Evolutionary conservation across 768 basidiomycete genomes (phyloP), one percentile per base, ranked within the genome.

Genomic region (Leccinum uliginosum): DNA sequence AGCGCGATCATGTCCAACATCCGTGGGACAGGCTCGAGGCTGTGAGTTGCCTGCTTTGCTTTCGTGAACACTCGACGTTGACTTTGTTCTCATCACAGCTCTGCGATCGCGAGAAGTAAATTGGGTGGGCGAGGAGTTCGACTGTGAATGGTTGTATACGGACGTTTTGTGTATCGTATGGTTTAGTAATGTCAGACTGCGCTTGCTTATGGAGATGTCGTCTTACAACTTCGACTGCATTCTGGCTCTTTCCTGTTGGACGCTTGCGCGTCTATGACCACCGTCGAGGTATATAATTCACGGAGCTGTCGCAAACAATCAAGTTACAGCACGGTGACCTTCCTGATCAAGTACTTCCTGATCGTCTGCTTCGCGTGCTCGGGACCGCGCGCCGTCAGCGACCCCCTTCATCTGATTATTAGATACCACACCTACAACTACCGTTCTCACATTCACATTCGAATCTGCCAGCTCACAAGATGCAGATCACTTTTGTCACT

Each of bases 1-100:
- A 92, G 90, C 61, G 89, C 89, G 0, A 69, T 90, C 47, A 75
- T 87, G 72, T 92, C 89, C 3, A 90, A 91, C 67, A 83, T 86
- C 55, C 81, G 82, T 17, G 80, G 80, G 15, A 79, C 78, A 40
- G 80, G 84, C 3, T 90, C 90, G 11, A 81, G 83, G 56, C 67
- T 89, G 90, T 92, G 64, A 75, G 90, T 81, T 14, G 4, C 26
- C 26, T 23, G 14, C 49, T 50, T 8, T 49, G 30, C 35, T 32
- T 27, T 24, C 21, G 8, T 48, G 54, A 48, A 48, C 26, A 44
- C 26, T 35, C 57, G 32, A 40, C 19, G 19, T 30, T 54, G 24
- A 58, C 23, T 29, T 56, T 49, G 26, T 45, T 48, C 48, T 32
- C 26, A 29, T 52, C 40, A 24, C 51, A 76, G 77, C 35, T 75